Conservation (phyloP, 257 asterid genomes). For the Salvia rosmarinus region DNA sequence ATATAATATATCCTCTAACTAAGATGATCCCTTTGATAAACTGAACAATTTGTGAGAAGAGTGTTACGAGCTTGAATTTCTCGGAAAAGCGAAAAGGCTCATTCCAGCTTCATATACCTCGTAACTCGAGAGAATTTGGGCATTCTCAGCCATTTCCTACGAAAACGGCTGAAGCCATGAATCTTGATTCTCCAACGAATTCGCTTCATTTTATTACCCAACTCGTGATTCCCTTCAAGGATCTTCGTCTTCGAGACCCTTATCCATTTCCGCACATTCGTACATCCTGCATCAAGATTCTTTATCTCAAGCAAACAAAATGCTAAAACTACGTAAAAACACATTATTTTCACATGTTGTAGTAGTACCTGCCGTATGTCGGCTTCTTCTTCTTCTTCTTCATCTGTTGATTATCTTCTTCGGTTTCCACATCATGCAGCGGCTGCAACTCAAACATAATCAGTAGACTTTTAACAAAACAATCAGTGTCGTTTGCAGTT, state of each 20-base stretch:
- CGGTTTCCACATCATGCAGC: conserved; percentile 41
- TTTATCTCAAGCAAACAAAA: background rate
- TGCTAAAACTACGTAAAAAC: background rate
- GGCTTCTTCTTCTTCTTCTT: conserved; percentile 42
- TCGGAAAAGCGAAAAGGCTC: no score
- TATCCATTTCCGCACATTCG: conserved; percentile 55
- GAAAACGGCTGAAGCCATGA: conserved; percentile 58
- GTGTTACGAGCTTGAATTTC: no score
- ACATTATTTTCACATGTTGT: background rate
- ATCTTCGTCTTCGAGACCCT: conserved; percentile 57
- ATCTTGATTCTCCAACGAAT: conserved; percentile 72
- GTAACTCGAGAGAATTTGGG: conserved; percentile 63
- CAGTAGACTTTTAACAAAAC: background rate
- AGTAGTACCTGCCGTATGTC: conserved; percentile 40
- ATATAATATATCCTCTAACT: no score
- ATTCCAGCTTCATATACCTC: conserved; percentile 56
- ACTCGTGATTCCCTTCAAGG: conserved; percentile 41
- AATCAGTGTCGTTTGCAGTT: background rate
- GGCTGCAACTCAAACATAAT: conserved; percentile 50
- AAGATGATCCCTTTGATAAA: no score
- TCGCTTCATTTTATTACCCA: conserved; percentile 58
- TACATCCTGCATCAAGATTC: conserved; percentile 52
- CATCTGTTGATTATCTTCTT: conserved; percentile 45
- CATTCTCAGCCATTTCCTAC: conserved; percentile 55
- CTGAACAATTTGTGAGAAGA: no score